These are phyloP conservation scores for Trichophyton simii DNA, from an alignment of 2,329 filamentous ascomycete species.

Conservation along the genomic window DNA sequence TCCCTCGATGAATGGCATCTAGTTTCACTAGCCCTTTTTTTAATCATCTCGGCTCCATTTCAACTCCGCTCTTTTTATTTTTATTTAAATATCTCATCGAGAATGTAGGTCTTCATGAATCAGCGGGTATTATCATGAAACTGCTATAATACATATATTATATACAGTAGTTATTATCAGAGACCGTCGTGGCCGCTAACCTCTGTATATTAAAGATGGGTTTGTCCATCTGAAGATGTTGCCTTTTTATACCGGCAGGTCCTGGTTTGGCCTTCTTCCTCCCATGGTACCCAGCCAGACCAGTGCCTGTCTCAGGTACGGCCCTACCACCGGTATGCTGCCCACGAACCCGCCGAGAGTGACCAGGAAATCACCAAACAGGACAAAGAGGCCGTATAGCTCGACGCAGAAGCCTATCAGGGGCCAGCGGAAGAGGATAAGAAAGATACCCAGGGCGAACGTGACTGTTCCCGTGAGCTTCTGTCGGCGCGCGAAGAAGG, in stretches of 20 bases:
- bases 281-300: constrained; percentile 58
- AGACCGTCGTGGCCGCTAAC: too few relatives aligned
- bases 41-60: background rate
- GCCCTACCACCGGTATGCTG: constrained; percentile 71
- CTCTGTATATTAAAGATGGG: too few relatives aligned
- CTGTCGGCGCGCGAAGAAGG: constrained; percentile 88
- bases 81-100: background rate
- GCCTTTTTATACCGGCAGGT: constrained; percentile 12
- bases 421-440: constrained; percentile 85
- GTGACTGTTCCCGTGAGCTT: constrained; percentile 85
- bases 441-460: constrained; percentile 67
- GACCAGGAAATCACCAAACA: constrained; percentile 93
- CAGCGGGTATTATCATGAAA: background rate
- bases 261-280: constrained; percentile 44
- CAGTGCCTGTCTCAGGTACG: constrained; percentile 64
- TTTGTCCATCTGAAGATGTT: background rate
- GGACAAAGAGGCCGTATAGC: constrained; percentile 78
- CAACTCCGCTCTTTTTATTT: background rate
- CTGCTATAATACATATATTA: background rate
- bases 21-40: background rate
- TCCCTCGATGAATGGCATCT: background rate
- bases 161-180: background rate
- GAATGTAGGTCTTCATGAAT: background rate
- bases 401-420: constrained; percentile 84
- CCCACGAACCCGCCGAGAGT: constrained; percentile 82